These are phyloP conservation scores for Blastobotrys mokoenaii DNA, from an alignment of 805 yeast species.

Conservation along the genomic window DNA sequence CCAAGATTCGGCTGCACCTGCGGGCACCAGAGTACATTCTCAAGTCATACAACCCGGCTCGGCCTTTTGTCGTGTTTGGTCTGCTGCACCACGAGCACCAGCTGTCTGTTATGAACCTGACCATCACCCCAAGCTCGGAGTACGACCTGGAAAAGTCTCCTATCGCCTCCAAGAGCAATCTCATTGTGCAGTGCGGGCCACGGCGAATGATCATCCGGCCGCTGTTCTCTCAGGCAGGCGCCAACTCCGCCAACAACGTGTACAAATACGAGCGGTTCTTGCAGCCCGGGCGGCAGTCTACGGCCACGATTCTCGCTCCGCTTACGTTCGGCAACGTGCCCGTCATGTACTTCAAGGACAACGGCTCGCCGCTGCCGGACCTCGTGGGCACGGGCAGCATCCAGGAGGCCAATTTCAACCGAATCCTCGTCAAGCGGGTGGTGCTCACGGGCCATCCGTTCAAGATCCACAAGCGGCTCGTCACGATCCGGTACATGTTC, in stretches of 20 bases:
- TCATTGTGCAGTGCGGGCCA: slow-evolving; percentile 88
- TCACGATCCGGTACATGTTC: slow-evolving; percentile 95
- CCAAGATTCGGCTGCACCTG: slow-evolving; percentile 50
- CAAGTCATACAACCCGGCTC: slow-evolving; percentile 40
- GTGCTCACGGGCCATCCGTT: slow-evolving; percentile 90
- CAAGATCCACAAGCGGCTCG: slow-evolving; percentile 86
- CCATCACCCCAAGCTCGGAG: slow-evolving; percentile 83
- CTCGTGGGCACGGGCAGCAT: slow-evolving; percentile 87
- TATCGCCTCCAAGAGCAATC: slow-evolving; percentile 68
- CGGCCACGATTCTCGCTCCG: slow-evolving; percentile 87
- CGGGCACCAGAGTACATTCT: slow-evolving; percentile 43
- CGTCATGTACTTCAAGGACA: slow-evolving; percentile 62
- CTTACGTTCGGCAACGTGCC: slow-evolving; percentile 73
- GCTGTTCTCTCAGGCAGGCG: slow-evolving; percentile 61
- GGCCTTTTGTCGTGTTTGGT: slow-evolving; percentile 61
- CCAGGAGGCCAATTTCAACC: slow-evolving; percentile 73
- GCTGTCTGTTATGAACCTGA: slow-evolving; percentile 70
- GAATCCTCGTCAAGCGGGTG: slow-evolving; percentile 81
- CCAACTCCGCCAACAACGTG: slow-evolving; percentile 73
- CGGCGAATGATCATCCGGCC: slow-evolving; percentile 82
- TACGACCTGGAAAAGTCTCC: slow-evolving; percentile 55
- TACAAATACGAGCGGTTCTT: slow-evolving; percentile 78
- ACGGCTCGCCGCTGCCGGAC: slow-evolving; percentile 37
- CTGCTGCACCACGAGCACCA: slow-evolving; percentile 82
- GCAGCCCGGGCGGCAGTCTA: slow-evolving; percentile 63